Evolutionary conservation across 352 stramenopile species (phyloP).

Genomic region (Phytophthora cactorum): DNA sequence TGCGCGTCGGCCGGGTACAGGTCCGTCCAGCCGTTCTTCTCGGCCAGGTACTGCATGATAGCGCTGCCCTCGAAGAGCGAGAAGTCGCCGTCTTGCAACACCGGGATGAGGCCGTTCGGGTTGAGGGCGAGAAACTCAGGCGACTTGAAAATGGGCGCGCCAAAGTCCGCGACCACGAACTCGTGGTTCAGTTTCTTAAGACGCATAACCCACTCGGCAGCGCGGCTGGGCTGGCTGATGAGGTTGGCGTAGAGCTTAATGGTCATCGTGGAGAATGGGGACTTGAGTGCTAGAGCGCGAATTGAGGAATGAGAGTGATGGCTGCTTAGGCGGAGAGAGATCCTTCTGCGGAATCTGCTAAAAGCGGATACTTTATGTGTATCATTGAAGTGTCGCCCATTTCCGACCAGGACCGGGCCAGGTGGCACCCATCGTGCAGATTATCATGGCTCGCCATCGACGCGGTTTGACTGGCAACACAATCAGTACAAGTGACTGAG

Average conservation of each 20-base stretch:
- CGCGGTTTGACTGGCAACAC: not conserved
- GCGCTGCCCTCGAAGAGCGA: slow-evolving; percentile 54
- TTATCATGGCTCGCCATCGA: not conserved
- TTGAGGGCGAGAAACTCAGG: slow-evolving; percentile 47
- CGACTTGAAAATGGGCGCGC: slow-evolving; percentile 38
- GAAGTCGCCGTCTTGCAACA: slow-evolving; percentile 50
- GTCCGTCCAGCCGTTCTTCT: slow-evolving; percentile 59
- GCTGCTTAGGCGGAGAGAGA: not conserved
- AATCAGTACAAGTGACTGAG: not conserved
- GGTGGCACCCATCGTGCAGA: not conserved
- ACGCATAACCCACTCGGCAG: slow-evolving; percentile 46
- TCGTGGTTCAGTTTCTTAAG: slow-evolving; percentile 49
- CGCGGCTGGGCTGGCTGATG: slow-evolving; percentile 45
- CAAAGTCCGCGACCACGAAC: slow-evolving; percentile 41
- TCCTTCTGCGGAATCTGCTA: slow-evolving; percentile 9
- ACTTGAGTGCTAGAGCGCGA: slow-evolving; percentile 15
- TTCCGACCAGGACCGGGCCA: slow-evolving; percentile 2
- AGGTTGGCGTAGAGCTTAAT: slow-evolving; percentile 56
- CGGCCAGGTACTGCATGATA: slow-evolving; percentile 61
- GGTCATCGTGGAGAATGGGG: slow-evolving; percentile 22
- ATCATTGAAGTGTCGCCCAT: slow-evolving; percentile 12
- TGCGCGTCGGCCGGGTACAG: slow-evolving; percentile 58
- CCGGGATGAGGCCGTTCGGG: slow-evolving; percentile 47
- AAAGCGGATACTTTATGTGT: not conserved
- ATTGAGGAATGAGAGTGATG: slow-evolving; percentile 23